These are phyloP conservation scores for Bruguiera gymnorhiza DNA, from an alignment of 345 rosid genomes.

Conservation along the genomic window DNA sequence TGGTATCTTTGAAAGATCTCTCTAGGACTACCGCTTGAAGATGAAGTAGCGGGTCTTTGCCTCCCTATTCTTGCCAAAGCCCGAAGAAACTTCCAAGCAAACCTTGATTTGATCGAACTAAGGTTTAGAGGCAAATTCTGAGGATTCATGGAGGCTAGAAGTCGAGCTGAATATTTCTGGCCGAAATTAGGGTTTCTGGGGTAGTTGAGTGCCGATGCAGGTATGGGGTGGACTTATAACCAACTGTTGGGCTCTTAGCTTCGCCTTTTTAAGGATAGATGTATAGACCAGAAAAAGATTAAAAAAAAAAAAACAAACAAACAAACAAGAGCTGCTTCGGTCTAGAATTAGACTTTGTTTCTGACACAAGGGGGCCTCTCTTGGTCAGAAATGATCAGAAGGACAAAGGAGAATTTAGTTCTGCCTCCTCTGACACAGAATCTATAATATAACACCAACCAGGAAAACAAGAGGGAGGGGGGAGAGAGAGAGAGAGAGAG, in stretches of 20 bases:
- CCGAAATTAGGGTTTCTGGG: background rate
- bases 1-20: constrained; percentile 6
- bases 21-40: background rate
- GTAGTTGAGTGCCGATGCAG: background rate
- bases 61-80: constrained; percentile 16
- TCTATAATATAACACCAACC: background rate
- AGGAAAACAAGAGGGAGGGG: background rate
- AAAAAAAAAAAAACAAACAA: background rate
- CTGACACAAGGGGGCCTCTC: constrained; percentile 34
- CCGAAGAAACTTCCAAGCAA: constrained; percentile 27
- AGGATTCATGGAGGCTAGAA: background rate
- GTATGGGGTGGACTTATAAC: background rate
- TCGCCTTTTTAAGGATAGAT: too few relatives aligned
- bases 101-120: constrained; percentile 12
- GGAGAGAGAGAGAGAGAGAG: background rate
- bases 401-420: constrained; percentile 24
- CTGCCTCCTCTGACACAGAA: constrained; percentile 10
- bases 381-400: constrained; percentile 4
- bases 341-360: constrained; percentile 28
- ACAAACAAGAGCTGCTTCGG: constrained; percentile 8
- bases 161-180: background rate
- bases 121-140: background rate
- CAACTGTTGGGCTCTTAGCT: too few relatives aligned
- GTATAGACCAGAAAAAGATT: too few relatives aligned
- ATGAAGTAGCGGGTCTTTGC: background rate